Percentiles rank a stretch among this genome's conserved stretches.
phyloP scores from a whole-genome alignment of 352 stramenopile genomes.

The Globisporangium cystogenes region DNA sequence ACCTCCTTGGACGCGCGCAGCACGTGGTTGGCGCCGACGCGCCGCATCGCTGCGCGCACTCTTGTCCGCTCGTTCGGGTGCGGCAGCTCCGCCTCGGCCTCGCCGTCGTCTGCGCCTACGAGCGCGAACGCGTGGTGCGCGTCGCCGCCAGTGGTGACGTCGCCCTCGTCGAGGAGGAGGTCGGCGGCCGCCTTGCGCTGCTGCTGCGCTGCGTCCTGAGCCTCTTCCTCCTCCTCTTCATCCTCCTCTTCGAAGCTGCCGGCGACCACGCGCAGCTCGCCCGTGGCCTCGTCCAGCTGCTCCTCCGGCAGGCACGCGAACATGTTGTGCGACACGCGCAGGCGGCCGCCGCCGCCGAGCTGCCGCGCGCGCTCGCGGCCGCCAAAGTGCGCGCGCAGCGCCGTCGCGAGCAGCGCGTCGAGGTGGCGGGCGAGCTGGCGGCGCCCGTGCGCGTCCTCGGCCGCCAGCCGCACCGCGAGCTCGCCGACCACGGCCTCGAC shows the following conservation, averaged over 20 bases:
- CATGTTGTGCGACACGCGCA: constrained; percentile 46
- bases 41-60: constrained; percentile 19
- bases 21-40: constrained; percentile 34
- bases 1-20: constrained; percentile 51
- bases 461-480: constrained; percentile 38
- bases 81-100: neutral
- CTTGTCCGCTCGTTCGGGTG: neutral
- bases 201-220: constrained; percentile 12
- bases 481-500: constrained; percentile 66
- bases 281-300: constrained; percentile 45
- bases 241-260: constrained; percentile 21
- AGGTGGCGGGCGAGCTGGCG: constrained; percentile 35
- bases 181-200: constrained; percentile 21
- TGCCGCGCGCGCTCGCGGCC: constrained; percentile 22
- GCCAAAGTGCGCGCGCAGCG: constrained; percentile 59
- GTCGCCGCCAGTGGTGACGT: neutral
- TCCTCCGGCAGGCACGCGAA: constrained; percentile 60
- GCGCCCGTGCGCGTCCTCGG: constrained; percentile 17
- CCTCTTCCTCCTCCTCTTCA: constrained; percentile 4
- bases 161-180: constrained; percentile 40
- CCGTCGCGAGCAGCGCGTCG: constrained; percentile 42
- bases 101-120: constrained; percentile 6
- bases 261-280: constrained; percentile 43
- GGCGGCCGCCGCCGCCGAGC: constrained; percentile 23
- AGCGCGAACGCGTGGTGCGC: constrained; percentile 30